Conservation (phyloP, 495 filamentous ascomycete species). For the Penicillium parvum region DNA sequence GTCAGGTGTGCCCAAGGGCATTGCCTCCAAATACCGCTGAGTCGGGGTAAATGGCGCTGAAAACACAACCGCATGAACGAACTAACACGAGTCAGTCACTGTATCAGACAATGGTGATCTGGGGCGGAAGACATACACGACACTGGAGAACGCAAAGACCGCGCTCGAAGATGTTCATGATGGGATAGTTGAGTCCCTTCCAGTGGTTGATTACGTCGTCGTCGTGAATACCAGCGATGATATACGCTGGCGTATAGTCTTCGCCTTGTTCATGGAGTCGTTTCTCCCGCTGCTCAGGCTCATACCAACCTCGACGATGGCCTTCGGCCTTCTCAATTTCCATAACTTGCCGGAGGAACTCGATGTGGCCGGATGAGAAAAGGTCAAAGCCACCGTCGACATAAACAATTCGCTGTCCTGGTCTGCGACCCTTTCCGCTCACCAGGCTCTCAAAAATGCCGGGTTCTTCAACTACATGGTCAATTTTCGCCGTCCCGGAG, state of each 20-base stretch:
- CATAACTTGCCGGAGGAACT: constrained; percentile 76
- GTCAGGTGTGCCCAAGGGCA: constrained; percentile 71
- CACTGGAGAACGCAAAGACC: constrained; percentile 95
- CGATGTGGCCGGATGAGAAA: constrained; percentile 94
- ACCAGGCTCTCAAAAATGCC: constrained; percentile 61
- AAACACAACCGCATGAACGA: constrained; percentile 81
- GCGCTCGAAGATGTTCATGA: constrained; percentile 98
- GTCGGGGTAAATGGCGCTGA: constrained; percentile 83
- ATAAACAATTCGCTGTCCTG: constrained; percentile 84
- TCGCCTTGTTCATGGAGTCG: constrained; percentile 54
- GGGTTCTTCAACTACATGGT: constrained; percentile 44
- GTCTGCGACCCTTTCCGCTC: constrained; percentile 57
- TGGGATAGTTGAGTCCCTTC: constrained; percentile 97
- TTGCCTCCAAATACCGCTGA: constrained; percentile 63
- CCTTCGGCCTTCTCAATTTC: constrained; percentile 65
- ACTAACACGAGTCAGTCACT: constrained; percentile 52
- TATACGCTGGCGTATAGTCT: constrained; percentile 76
- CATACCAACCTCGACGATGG: constrained; percentile 66
- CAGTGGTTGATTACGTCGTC: constrained; percentile 90
- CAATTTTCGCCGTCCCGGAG: constrained; percentile 49
- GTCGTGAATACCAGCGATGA: constrained; percentile 89
- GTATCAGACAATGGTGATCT: neutral
- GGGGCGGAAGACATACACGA: constrained; percentile 51
- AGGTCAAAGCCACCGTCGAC: constrained; percentile 97
- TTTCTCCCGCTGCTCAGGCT: constrained; percentile 53